Evolutionary conservation across 345 rosid genomes (phyloP), one percentile per base, ranked within the genome.

Genomic region (Lepidium didymum): DNA sequence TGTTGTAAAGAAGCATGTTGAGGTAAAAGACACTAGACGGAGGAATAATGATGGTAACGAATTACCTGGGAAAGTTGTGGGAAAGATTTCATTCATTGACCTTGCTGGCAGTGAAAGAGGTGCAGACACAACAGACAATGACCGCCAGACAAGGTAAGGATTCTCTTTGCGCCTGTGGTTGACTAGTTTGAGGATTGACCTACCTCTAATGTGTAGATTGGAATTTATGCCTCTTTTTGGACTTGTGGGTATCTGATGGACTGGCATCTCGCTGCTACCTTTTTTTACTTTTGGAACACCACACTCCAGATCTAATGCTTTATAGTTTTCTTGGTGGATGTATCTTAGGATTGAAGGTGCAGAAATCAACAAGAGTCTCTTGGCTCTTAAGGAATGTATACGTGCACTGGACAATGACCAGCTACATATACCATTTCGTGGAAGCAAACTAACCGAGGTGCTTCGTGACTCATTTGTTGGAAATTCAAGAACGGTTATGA

Each of bases 91-190:
- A 42, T 94, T 94, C 79, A 94, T 94, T 76, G 99, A 94, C 80
- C 99, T 94, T 83, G 99, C 96, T 72, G 99, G 99, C 33, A 94
- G 99, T 70, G 99, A 94, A 80, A 86, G 97, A 75, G 99, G 99
- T 70, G 99, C 99, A 50, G 96, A 91, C 70, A 94, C 99, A 77
- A 94, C 96, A 29, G 99, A 94, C 68, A 94, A 87, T 81, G 99
- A 94, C 74, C 82, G 97, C 21, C 96, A 91, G 68, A 94, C 99
- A 49, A 86, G 97, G 99, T 94, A 77, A 12, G 9, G 55, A 61
- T 16, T 29, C 49, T 60, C 41, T 37, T 58, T 56, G 2, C 55
- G 18, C n/a, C 25, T 36, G 53, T 52, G 46, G 42, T 33, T 52
- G 29, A 21, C 13, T 43, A 29, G 41, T 58, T 51, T 57, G 34